A percentile compares a stretch with the other conserved stretches of the same genome.
phyloP scores from a whole-genome alignment of 1,284 basidiomycete species.

The Cryptococcus neoformans region DNA sequence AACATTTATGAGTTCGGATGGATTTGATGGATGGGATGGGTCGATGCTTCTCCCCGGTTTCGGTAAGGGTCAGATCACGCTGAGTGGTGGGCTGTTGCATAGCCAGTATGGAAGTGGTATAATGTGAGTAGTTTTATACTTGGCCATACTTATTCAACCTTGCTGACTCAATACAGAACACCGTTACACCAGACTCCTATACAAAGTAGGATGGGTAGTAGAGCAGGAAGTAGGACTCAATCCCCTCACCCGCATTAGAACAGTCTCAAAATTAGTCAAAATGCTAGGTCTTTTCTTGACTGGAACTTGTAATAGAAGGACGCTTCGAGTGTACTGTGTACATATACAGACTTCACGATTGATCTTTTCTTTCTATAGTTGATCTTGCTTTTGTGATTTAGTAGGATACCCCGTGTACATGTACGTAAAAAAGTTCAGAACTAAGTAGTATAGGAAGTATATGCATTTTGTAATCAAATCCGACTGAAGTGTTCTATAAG shows the following conservation, averaged over 20 bases:
- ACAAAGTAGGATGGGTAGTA: conserved; percentile 24
- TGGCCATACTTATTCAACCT: background rate
- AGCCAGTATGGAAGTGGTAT: conserved; percentile 48
- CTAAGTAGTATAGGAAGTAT: too few species aligned
- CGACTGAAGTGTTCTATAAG: too few species aligned
- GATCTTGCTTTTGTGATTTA: too few species aligned
- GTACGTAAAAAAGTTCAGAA: too few species aligned
- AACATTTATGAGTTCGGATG: conserved; percentile 45
- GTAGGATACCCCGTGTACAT: too few species aligned
- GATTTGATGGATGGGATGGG: conserved; percentile 49
- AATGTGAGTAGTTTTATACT: conserved; percentile 40
- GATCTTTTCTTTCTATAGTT: too few species aligned
- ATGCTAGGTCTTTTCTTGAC: too few species aligned
- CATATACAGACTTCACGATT: too few species aligned
- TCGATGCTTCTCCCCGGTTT: conserved; percentile 48
- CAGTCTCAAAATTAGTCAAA: background rate
- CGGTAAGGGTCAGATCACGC: conserved; percentile 45
- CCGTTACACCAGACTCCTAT: conserved; percentile 34
- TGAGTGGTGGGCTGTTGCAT: conserved; percentile 47
- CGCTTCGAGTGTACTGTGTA: too few species aligned
- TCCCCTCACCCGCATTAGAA: conserved; percentile 11
- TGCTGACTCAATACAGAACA: conserved; percentile 21
- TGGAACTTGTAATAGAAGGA: too few species aligned
- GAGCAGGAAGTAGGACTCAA: conserved; percentile 25
- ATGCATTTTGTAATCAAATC: too few species aligned